These are phyloP conservation scores for Fonsecaea pugnacius DNA, from an alignment of 2,329 filamentous ascomycete species.

Conservation along the genomic window DNA sequence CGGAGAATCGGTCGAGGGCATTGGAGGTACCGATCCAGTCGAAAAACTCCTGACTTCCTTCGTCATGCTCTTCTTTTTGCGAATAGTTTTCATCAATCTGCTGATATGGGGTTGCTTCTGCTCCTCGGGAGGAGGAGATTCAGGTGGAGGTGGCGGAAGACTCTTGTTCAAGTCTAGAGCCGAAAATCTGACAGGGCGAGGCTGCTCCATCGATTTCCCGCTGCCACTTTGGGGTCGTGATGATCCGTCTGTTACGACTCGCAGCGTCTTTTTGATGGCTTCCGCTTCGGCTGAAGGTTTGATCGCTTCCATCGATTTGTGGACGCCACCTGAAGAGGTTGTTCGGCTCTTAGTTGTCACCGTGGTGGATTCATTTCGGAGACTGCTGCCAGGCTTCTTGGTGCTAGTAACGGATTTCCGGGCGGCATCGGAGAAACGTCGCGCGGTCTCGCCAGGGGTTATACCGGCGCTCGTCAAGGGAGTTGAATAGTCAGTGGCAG, in stretches of 20 bases:
- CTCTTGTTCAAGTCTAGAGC: conserved; percentile 32
- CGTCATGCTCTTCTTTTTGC: conserved; percentile 33
- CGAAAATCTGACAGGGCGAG: conserved; percentile 22
- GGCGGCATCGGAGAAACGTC: conserved; percentile 36
- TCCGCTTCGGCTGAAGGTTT: conserved; percentile 23
- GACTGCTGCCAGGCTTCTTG: conserved; percentile 31
- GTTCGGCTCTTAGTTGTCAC: conserved; percentile 20
- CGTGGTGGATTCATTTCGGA: conserved; percentile 29
- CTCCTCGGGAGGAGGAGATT: conserved; percentile 14
- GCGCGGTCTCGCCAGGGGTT: conserved; percentile 34
- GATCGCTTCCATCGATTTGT: conserved; percentile 23
- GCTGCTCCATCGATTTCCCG: conserved; percentile 24
- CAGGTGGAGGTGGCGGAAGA: conserved; percentile 30
- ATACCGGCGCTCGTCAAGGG: conserved; percentile 37
- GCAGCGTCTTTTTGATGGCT: conserved; percentile 26
- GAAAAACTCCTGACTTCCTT: conserved; percentile 22
- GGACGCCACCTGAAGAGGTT: conserved; percentile 21
- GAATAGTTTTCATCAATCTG: conserved; percentile 32
- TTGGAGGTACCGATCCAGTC: conserved; percentile 16
- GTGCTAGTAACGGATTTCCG: conserved; percentile 28
- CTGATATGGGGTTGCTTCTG: conserved; percentile 30
- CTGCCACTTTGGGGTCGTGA: conserved; percentile 21
- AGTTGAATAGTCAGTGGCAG: conserved; percentile 33
- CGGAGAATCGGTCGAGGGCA: conserved; percentile 11
- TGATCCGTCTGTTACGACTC: conserved; percentile 24